phyloP scores from a whole-genome alignment of 1,284 basidiomycete genomes.

The Neonothopanus nambi region DNA sequence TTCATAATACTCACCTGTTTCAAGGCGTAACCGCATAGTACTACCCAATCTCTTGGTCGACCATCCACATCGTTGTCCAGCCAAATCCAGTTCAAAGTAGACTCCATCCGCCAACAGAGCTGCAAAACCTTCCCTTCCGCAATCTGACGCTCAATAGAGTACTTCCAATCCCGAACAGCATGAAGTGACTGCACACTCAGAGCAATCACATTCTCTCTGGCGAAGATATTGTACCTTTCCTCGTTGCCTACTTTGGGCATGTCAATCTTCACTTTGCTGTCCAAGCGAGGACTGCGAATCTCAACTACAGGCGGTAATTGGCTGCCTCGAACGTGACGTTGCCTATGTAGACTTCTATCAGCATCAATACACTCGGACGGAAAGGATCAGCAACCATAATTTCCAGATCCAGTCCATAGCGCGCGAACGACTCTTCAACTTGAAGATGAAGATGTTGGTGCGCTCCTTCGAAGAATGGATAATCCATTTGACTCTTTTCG shows the following conservation, averaged over 20 bases:
- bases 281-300: constrained; percentile 47
- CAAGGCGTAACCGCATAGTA: constrained; percentile 73
- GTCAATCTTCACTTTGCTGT: constrained; percentile 64
- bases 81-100: constrained; percentile 81
- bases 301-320: constrained; percentile 46
- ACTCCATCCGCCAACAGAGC: constrained; percentile 75
- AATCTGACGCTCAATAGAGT: constrained; percentile 55
- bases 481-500: constrained; percentile 38
- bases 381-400: constrained; percentile 53
- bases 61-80: constrained; percentile 65
- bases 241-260: constrained; percentile 49
- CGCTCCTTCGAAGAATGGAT: constrained; percentile 56
- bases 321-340: constrained; percentile 57
- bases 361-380: constrained; percentile 8
- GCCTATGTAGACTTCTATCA: constrained; percentile 44
- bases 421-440: constrained; percentile 67
- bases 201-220: constrained; percentile 56
- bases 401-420: constrained; percentile 85
- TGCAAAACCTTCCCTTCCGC: constrained; percentile 60
- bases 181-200: constrained; percentile 57
- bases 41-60: constrained; percentile 64
- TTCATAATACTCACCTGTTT: constrained; percentile 52
- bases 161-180: constrained; percentile 60
- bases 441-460: constrained; percentile 81
- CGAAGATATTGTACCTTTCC: constrained; percentile 46